A percentile compares a stretch with the other conserved stretches of the same genome.
phyloP scores from a whole-genome alignment of 139 green algal species.

The Auxenochlorella protothecoides region DNA sequence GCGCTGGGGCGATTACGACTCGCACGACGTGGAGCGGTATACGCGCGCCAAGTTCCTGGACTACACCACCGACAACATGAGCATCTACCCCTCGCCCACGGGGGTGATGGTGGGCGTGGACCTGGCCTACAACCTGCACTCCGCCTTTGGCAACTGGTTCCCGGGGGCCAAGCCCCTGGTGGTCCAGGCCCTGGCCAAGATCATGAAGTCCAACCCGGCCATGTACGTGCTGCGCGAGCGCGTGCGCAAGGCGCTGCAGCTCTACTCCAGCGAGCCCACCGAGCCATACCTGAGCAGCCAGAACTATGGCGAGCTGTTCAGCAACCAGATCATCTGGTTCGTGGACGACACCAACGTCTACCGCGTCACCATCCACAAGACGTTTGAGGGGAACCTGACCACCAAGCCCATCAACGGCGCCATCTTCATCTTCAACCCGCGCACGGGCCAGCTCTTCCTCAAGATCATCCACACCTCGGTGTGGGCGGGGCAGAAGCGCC shows the following conservation, averaged over 20 bases:
- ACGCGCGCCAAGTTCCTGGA: conserved; percentile 98
- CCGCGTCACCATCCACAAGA: conserved; percentile 99
- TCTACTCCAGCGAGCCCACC: conserved; percentile 96
- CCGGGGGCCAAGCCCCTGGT: conserved; percentile 92
- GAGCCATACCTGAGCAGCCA: conserved; percentile 96
- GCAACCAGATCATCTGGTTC: conserved; percentile 99
- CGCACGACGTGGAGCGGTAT: conserved; percentile 98
- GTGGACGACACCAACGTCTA: conserved; percentile 99
- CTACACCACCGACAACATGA: conserved; percentile 99
- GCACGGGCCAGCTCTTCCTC: conserved; percentile 94
- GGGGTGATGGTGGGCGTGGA: conserved; percentile 96
- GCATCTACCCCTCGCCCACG: conserved; percentile 94
- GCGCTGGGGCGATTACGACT: conserved; percentile 97
- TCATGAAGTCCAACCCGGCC: conserved; percentile 98
- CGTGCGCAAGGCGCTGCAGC: conserved; percentile 95
- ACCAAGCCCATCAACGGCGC: conserved; percentile 60
- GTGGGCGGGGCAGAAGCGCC: conserved; percentile 98
- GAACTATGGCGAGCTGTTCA: conserved; percentile 99
- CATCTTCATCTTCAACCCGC: conserved; percentile 99
- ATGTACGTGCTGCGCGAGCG: conserved; percentile 98
- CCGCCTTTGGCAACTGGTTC: conserved; percentile 97
- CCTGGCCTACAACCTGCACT: conserved; percentile 98
- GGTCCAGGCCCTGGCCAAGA: conserved; percentile 88
- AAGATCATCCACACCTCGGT: conserved; percentile 99
- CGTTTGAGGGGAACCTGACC: conserved; percentile 94